Conservation (phyloP, 345 rosid genomes). For the Isatis tinctoria region DNA sequence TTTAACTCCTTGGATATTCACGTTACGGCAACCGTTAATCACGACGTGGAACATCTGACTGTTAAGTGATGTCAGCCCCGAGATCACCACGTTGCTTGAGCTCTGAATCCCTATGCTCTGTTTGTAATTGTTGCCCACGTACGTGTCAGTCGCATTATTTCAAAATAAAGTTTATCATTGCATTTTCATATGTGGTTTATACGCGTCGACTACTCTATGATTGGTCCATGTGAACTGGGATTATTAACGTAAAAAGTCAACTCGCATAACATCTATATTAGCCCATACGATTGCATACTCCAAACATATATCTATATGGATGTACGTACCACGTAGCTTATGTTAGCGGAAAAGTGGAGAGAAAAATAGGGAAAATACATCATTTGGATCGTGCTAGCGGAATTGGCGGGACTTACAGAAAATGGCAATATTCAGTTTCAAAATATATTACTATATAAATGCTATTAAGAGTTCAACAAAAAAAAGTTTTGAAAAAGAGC, state of each 20-base stretch:
- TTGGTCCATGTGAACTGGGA: slow-evolving; percentile 4
- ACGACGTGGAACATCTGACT: slow-evolving; percentile 62
- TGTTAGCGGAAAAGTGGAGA: not conserved
- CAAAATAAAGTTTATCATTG: not conserved
- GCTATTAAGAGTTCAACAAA: not conserved
- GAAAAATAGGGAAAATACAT: not conserved
- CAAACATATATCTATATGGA: not conserved
- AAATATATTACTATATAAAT: not conserved
- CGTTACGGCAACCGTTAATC: slow-evolving; percentile 53
- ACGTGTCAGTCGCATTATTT: slow-evolving; percentile 1
- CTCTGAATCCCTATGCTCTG: slow-evolving; percentile 50
- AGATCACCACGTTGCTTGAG: slow-evolving; percentile 49
- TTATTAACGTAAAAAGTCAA: slow-evolving; percentile 8
- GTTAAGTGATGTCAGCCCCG: slow-evolving; percentile 49
- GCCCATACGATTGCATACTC: not conserved
- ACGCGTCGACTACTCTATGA: not conserved
- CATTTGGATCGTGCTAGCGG: slow-evolving; percentile 9
- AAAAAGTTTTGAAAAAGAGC: not conserved
- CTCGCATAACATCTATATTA: not conserved
- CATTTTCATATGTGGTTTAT: not conserved
- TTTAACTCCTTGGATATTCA: slow-evolving; percentile 42
- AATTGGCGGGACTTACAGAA: not conserved
- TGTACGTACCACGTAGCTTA: not conserved
- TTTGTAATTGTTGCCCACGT: not conserved
- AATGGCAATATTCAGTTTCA: slow-evolving; percentile 4